phyloP scores from a whole-genome alignment of 129 eudicot species.

The Ambrosia artemisiifolia region DNA sequence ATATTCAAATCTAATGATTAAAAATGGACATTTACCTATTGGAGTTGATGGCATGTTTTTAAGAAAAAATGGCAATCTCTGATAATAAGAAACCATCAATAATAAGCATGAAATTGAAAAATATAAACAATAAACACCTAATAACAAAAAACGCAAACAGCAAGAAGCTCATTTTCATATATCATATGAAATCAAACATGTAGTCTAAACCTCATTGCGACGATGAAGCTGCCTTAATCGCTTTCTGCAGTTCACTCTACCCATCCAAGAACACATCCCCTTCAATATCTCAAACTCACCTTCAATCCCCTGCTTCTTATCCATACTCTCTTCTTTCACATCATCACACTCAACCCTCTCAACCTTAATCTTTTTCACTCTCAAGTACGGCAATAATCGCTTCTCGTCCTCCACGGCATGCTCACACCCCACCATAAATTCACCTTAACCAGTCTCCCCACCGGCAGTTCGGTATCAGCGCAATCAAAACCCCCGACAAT shows the following conservation, averaged over 20 bases:
- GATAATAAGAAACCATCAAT: too few relatives aligned
- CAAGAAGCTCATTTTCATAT: background rate
- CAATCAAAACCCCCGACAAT: slow-evolving; percentile 51
- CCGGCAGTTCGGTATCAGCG: slow-evolving; percentile 58
- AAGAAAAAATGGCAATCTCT: too few relatives aligned
- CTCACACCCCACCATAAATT: slow-evolving; percentile 75
- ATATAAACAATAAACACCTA: background rate
- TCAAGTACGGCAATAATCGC: slow-evolving; percentile 55
- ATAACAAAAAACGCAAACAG: background rate
- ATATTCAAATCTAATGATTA: too few relatives aligned
- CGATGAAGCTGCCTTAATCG: slow-evolving; percentile 69
- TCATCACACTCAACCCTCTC: slow-evolving; percentile 66
- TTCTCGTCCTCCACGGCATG: slow-evolving; percentile 42
- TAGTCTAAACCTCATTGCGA: slow-evolving; percentile 45
- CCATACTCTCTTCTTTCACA: slow-evolving; percentile 32
- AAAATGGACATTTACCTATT: too few relatives aligned
- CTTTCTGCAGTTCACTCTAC: slow-evolving; percentile 78
- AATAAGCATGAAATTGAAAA: background rate
- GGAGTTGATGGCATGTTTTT: too few relatives aligned
- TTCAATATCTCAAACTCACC: slow-evolving; percentile 51
- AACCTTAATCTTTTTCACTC: slow-evolving; percentile 65
- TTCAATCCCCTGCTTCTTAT: slow-evolving; percentile 22
- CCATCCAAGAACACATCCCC: slow-evolving; percentile 79
- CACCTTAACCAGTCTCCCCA: slow-evolving; percentile 47
- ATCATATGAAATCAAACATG: slow-evolving; percentile 24